Evolutionary conservation across 345 rosid species (phyloP).

Genomic region (Moricandia moricandioides): DNA sequence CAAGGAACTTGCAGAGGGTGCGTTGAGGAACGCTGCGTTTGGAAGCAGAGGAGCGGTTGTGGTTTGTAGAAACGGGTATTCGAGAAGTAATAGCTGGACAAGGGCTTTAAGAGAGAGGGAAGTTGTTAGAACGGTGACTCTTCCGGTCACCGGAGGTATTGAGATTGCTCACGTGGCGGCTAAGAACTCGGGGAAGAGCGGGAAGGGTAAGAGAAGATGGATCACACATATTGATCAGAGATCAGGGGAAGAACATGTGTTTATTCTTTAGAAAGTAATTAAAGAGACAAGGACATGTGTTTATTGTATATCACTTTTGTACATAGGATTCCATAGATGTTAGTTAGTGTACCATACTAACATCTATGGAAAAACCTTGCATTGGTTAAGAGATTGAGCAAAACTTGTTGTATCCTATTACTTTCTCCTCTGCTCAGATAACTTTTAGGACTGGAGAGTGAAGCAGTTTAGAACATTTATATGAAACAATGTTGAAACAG

Average conservation of each 20-base stretch:
- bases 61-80: constrained; percentile 73
- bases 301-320: constrained; percentile 13
- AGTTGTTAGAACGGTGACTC: constrained; percentile 68
- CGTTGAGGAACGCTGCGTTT: constrained; percentile 54
- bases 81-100: constrained; percentile 53
- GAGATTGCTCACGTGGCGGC: constrained; percentile 80
- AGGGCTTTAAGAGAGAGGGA: constrained; percentile 46
- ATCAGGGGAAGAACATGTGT: constrained; percentile 82
- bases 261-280: constrained; percentile 31
- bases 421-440: neutral
- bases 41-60: constrained; percentile 72
- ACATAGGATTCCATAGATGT: constrained; percentile 21
- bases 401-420: neutral
- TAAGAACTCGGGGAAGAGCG: constrained; percentile 34
- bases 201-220: constrained; percentile 53
- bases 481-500: neutral
- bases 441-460: neutral
- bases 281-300: constrained; percentile 2
- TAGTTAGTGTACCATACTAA: neutral
- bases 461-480: neutral
- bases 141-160: constrained; percentile 86
- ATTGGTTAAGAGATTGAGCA: neutral
- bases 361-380: neutral
- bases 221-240: constrained; percentile 69
- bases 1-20: constrained; percentile 45